phyloP scores from a whole-genome alignment of 2,329 filamentous ascomycete species.

The Fusarium sublunatum region DNA sequence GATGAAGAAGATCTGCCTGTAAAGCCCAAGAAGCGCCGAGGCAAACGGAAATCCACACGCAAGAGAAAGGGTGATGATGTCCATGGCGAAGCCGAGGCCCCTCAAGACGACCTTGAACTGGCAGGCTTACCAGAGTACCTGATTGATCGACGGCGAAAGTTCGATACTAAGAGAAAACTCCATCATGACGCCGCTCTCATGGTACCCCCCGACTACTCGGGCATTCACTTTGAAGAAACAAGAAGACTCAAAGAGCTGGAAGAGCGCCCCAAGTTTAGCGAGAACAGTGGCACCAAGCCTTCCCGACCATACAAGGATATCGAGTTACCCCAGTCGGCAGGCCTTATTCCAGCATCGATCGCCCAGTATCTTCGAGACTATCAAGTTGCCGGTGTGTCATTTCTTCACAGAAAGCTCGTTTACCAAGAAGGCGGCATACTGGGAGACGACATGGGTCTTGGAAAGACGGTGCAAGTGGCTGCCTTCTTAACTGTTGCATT shows the following conservation, averaged over 20 bases:
- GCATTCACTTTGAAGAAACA: conserved; percentile 74
- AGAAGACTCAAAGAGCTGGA: conserved; percentile 55
- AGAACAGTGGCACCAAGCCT: conserved; percentile 66
- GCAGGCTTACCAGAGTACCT: conserved; percentile 68
- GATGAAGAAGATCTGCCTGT: conserved; percentile 71
- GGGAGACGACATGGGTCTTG: conserved; percentile 96
- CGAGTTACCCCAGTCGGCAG: conserved; percentile 77
- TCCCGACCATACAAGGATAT: conserved; percentile 80
- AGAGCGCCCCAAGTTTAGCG: conserved; percentile 76
- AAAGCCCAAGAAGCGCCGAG: conserved; percentile 57
- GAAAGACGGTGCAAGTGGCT: conserved; percentile 96
- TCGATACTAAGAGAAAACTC: conserved; percentile 70
- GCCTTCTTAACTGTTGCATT: conserved; percentile 92
- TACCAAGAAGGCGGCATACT: conserved; percentile 91
- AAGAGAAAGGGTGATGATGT: conserved; percentile 44
- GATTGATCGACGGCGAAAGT: conserved; percentile 75
- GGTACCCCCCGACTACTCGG: conserved; percentile 80
- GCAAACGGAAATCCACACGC: conserved; percentile 46
- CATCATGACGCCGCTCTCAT: conserved; percentile 76
- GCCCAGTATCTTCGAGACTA: conserved; percentile 94
- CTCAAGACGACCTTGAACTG: conserved; percentile 58
- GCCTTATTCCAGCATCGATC: conserved; percentile 86
- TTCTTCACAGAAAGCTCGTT: conserved; percentile 89
- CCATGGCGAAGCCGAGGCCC: conserved; percentile 50
- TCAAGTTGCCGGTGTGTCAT: conserved; percentile 85